Conservation (phyloP, 768 basidiomycete genomes). For the Boletales sp. region DNA sequence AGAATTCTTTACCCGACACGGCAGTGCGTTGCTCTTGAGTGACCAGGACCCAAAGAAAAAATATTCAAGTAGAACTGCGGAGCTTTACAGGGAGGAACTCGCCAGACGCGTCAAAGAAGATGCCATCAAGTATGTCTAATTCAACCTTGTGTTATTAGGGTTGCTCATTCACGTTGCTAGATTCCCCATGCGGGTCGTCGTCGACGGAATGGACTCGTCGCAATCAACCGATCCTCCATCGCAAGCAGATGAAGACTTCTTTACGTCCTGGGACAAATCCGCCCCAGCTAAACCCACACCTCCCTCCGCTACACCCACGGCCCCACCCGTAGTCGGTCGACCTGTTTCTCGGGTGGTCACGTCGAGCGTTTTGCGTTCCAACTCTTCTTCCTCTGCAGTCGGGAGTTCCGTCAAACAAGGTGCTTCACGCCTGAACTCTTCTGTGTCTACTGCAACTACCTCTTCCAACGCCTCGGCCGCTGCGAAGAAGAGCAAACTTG, state of each 20-base stretch:
- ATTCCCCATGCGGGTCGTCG: conserved; percentile 69
- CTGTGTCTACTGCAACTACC: conserved; percentile 31
- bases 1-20: conserved; percentile 89
- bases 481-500: conserved; percentile 67
- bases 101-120: conserved; percentile 79
- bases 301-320: conserved; percentile 45
- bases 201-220: conserved; percentile 73
- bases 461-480: conserved; percentile 30
- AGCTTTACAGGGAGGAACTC: conserved; percentile 91
- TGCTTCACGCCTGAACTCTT: conserved; percentile 41
- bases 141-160: not conserved
- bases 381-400: conserved; percentile 28
- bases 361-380: conserved; percentile 58
- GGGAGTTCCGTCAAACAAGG: conserved; percentile 37
- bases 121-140: conserved; percentile 48
- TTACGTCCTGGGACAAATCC: conserved; percentile 94
- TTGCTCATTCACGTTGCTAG: conserved; percentile 35
- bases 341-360: conserved; percentile 60
- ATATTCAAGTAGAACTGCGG: conserved; percentile 80
- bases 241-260: conserved; percentile 86
- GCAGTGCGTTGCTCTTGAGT: conserved; percentile 63
- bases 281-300: conserved; percentile 49
- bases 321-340: conserved; percentile 60
- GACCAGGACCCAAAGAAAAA: conserved; percentile 85
- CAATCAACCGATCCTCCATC: conserved; percentile 37